These are phyloP conservation scores for Cavenderia fasciculata DNA, from an alignment of 78 protist genomes.

Conservation along the genomic window DNA sequence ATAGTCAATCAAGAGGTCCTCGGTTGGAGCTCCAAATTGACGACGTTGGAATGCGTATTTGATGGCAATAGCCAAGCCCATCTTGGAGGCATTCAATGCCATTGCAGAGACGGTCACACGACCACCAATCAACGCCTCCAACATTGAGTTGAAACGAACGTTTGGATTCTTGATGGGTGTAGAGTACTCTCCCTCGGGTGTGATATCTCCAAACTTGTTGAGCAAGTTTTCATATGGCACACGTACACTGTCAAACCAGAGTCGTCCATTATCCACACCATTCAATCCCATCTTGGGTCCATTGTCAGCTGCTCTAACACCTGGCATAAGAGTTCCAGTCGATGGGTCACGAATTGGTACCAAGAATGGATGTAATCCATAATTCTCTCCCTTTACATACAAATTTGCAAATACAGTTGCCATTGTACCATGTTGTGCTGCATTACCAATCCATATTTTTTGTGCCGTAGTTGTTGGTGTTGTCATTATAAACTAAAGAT, in stretches of 20 bases:
- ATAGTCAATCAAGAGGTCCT: conserved; percentile 37
- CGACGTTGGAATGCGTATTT: conserved; percentile 74
- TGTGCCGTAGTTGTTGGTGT: conserved; percentile 76
- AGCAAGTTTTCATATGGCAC: conserved; percentile 70
- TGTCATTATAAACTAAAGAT: conserved; percentile 67
- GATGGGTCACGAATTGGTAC: conserved; percentile 70
- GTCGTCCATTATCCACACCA: conserved; percentile 86
- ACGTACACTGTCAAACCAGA: conserved; percentile 82
- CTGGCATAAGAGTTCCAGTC: conserved; percentile 36
- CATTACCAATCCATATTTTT: conserved; percentile 87
- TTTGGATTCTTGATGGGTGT: conserved; percentile 71
- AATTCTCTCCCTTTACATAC: conserved; percentile 42
- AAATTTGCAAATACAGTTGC: conserved; percentile 78
- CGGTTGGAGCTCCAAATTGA: conserved; percentile 54
- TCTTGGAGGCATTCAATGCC: conserved; percentile 51
- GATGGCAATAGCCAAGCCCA: conserved; percentile 73
- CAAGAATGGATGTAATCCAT: conserved; percentile 83
- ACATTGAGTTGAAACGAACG: conserved; percentile 75
- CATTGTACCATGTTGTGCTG: conserved; percentile 32
- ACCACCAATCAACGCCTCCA: conserved; percentile 81
- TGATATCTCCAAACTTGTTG: conserved; percentile 71
- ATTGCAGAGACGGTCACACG: conserved; percentile 72
- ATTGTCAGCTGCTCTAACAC: conserved; percentile 71
- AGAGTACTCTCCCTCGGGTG: conserved; percentile 35
- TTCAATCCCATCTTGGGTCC: conserved; percentile 83